phyloP scores from a whole-genome alignment of 1,284 basidiomycete species.

The Ganoderma lingzhi region DNA sequence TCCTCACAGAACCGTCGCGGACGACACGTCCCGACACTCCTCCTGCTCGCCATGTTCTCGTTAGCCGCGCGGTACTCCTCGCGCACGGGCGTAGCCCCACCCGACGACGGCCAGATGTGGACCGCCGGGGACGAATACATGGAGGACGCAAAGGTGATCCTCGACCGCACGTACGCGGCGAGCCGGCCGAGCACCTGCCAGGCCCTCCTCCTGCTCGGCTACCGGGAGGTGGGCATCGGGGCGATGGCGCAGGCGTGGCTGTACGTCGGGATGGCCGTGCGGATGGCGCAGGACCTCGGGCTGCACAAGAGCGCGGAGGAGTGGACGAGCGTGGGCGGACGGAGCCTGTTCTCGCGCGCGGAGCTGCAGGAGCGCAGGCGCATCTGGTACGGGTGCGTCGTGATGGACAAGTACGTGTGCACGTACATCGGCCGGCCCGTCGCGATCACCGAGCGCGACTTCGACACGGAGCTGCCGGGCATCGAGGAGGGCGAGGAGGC shows the following conservation, averaged over 20 bases:
- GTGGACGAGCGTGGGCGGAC: slow-evolving; percentile 72
- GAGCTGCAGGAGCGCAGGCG: slow-evolving; percentile 79
- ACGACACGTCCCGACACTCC: slow-evolving; percentile 65
- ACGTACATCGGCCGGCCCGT: slow-evolving; percentile 84
- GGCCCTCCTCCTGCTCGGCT: slow-evolving; percentile 80
- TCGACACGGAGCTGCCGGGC: slow-evolving; percentile 77
- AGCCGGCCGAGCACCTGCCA: slow-evolving; percentile 77
- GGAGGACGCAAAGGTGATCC: slow-evolving; percentile 71
- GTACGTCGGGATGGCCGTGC: slow-evolving; percentile 80
- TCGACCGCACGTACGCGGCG: slow-evolving; percentile 71
- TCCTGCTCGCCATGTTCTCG: slow-evolving; percentile 82
- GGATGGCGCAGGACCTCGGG: slow-evolving; percentile 89
- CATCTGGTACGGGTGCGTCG: slow-evolving; percentile 84
- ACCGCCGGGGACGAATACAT: slow-evolving; percentile 81
- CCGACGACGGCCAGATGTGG: slow-evolving; percentile 77
- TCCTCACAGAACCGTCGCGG: slow-evolving; percentile 51
- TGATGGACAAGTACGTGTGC: slow-evolving; percentile 84
- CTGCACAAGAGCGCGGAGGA: slow-evolving; percentile 83
- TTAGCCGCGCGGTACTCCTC: slow-evolving; percentile 75
- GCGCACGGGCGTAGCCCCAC: slow-evolving; percentile 44
- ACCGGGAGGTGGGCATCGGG: slow-evolving; percentile 86
- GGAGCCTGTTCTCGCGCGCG: slow-evolving; percentile 65
- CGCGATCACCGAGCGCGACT: slow-evolving; percentile 82
- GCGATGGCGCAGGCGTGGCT: slow-evolving; percentile 90
- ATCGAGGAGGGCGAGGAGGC: slow-evolving; percentile 76